A percentile compares a stretch with the other conserved stretches of the same genome.
Conservation (phyloP, 305 asterid species). For the Solanum hybrid region DNA sequence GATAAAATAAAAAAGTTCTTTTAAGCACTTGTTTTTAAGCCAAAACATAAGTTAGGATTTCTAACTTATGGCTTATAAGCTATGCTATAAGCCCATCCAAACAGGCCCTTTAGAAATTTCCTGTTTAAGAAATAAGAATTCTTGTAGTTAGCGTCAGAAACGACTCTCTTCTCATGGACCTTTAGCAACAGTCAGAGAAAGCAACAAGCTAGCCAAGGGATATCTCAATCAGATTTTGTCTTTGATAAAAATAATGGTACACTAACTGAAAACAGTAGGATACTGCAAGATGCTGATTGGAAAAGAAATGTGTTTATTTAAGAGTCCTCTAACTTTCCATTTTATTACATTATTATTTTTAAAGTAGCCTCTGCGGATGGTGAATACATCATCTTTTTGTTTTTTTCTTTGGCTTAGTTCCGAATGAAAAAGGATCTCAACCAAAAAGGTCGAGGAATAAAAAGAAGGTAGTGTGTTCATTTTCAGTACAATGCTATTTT, state of each 20-base stretch:
- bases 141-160: conserved; percentile 31
- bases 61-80: background rate
- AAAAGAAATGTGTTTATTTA: background rate
- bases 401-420: conserved; percentile 23
- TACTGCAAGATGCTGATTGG: background rate
- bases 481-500: background rate
- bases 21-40: background rate
- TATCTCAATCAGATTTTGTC: conserved; percentile 35
- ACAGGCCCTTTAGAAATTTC: background rate
- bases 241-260: conserved; percentile 25
- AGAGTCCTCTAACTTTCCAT: background rate
- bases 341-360: background rate
- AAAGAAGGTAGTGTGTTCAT: conserved; percentile 47
- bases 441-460: conserved; percentile 51
- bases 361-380: background rate
- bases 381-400: background rate
- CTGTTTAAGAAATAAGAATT: background rate
- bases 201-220: conserved; percentile 31
- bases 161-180: conserved; percentile 39
- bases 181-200: conserved; percentile 27
- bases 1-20: background rate
- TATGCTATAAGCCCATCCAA: background rate
- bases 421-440: conserved; percentile 66
- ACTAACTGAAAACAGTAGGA: conserved; percentile 30
- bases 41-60: background rate